A percentile compares a stretch with the other conserved stretches of the same genome.
phyloP scores from a whole-genome alignment of 1,139 yeast species.

The Yamadazyma songkhlaensis region DNA sequence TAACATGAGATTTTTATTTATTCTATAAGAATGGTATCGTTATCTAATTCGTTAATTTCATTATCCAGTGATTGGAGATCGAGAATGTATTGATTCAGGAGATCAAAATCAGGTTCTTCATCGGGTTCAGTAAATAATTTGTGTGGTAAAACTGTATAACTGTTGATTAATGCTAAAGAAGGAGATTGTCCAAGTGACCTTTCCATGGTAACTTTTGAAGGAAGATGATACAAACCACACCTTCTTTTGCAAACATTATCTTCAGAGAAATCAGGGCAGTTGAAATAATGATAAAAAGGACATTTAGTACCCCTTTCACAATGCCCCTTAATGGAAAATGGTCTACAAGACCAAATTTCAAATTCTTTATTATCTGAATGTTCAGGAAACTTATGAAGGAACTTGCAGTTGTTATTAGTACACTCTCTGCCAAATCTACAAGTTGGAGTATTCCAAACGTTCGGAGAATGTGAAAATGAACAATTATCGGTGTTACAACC shows the following conservation, averaged over 20 bases:
- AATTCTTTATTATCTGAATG: background rate
- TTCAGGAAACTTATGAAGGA: conserved; percentile 32
- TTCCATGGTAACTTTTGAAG: background rate
- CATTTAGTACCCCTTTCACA: conserved; percentile 63
- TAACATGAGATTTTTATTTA: background rate
- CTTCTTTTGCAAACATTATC: conserved; percentile 54
- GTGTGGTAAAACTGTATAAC: conserved; percentile 3
- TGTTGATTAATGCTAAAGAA: conserved; percentile 1
- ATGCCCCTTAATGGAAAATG: conserved; percentile 66
- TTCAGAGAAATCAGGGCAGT: conserved; percentile 72
- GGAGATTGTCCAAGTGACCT: background rate
- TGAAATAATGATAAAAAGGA: conserved; percentile 53
- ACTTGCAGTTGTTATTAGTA: conserved; percentile 52
- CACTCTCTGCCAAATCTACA: conserved; percentile 59
- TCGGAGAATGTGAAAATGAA: conserved; percentile 53
- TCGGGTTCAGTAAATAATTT: conserved; percentile 1
- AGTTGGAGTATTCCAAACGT: conserved; percentile 62
- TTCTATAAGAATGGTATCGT: background rate
- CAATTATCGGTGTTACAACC: conserved; percentile 53
- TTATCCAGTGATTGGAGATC: background rate
- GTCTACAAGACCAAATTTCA: conserved; percentile 49
- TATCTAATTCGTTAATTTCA: background rate
- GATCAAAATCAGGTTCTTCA: background rate
- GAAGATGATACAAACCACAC: conserved; percentile 25
- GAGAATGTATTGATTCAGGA: background rate